A percentile compares a stretch with the other conserved stretches of the same genome.
These are phyloP conservation scores for Bryopsis sp. DNA, from an alignment of 139 green algal genomes.

Conservation along the genomic window DNA sequence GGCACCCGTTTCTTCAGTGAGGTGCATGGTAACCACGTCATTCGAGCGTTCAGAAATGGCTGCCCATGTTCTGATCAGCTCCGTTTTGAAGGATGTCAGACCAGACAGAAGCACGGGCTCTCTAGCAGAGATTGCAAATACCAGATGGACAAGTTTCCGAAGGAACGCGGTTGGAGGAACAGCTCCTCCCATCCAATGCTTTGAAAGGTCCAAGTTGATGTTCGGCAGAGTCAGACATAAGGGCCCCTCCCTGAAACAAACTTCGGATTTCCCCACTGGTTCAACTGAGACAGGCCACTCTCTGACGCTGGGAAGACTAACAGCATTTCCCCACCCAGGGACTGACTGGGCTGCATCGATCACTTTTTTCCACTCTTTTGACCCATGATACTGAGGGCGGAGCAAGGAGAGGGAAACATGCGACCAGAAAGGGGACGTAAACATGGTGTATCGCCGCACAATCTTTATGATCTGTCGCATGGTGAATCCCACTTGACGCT, in stretches of 20 bases:
- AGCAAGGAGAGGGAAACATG: conserved; percentile 23
- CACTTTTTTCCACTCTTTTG: not conserved
- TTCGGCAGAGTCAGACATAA: not conserved
- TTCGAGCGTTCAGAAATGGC: conserved; percentile 18
- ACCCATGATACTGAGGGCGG: not conserved
- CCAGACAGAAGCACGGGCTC: conserved; percentile 32
- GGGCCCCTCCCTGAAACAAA: not conserved
- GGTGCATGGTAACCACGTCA: conserved; percentile 20
- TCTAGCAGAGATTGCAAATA: conserved; percentile 23
- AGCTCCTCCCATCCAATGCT: not conserved
- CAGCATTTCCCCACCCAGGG: not conserved
- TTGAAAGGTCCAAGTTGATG: not conserved
- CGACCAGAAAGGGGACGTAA: not conserved
- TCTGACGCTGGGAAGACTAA: not conserved
- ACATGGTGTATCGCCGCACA: conserved; percentile 7
- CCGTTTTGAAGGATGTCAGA: conserved; percentile 26
- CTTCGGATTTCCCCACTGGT: not conserved
- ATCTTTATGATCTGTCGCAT: conserved; percentile 36
- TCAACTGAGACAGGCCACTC: not conserved
- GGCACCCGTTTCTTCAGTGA: conserved; percentile 27
- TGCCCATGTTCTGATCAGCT: conserved; percentile 24
- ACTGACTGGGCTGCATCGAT: not conserved
- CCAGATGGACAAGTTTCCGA: conserved; percentile 21
- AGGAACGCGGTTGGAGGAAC: conserved; percentile 17
- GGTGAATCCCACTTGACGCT: conserved; percentile 15